These are phyloP conservation scores for Lolium multiflorum DNA, from an alignment of 176 grass and related monocot species.

Conservation along the genomic window DNA sequence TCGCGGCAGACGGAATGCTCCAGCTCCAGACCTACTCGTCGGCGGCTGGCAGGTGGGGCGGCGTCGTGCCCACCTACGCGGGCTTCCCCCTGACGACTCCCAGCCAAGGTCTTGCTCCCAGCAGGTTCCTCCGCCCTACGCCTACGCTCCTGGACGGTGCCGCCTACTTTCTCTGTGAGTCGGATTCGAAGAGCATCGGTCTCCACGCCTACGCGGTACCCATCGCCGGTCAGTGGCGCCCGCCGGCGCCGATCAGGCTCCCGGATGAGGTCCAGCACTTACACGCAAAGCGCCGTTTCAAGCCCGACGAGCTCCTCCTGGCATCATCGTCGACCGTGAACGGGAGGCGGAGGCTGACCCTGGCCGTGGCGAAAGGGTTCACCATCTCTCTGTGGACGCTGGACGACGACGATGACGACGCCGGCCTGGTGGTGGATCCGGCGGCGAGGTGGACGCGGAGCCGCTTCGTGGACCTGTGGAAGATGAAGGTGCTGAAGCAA, in stretches of 20 bases:
- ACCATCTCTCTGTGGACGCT: conserved; percentile 1
- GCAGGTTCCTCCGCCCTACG: conserved; percentile 4
- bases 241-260: not conserved
- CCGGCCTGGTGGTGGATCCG: not conserved
- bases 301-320: not conserved
- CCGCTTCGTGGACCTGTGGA: not conserved
- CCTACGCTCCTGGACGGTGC: not conserved
- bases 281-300: not conserved
- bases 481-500: not conserved
- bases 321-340: not conserved
- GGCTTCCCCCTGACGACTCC: not conserved
- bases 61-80: not conserved
- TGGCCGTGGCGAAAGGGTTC: not conserved
- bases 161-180: not conserved
- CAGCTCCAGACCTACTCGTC: not conserved
- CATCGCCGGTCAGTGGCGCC: not conserved
- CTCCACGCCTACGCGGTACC: not conserved
- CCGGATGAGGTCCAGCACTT: not conserved
- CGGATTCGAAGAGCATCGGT: not conserved
- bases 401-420: not conserved
- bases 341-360: not conserved
- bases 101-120: no score
- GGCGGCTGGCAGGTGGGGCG: not conserved
- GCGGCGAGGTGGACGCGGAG: not conserved
- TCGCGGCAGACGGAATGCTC: not conserved